Percentiles rank a stretch among this genome's conserved stretches.
Conservation (phyloP, 116 monocot genomes). For the Papilionanthe hybrid region DNA sequence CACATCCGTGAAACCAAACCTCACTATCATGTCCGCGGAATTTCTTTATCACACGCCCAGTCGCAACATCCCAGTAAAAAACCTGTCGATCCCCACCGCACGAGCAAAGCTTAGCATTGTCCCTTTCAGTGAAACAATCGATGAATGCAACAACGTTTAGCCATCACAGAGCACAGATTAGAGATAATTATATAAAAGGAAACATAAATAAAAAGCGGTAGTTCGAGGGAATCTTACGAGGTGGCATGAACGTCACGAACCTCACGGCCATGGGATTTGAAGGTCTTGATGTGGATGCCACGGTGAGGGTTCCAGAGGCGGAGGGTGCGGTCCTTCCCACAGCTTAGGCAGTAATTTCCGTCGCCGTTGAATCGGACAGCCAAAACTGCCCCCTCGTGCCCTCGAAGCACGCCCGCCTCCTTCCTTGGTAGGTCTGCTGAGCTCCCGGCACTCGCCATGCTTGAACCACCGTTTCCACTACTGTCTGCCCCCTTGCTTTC, state of each 20-base stretch:
- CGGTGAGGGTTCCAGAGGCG: conserved; percentile 97
- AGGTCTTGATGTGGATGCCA: conserved; percentile 92
- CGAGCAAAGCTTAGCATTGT: conserved; percentile 83
- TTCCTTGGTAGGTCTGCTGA: conserved; percentile 43
- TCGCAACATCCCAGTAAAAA: conserved; percentile 90
- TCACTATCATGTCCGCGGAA: conserved; percentile 96
- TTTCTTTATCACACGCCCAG: conserved; percentile 78
- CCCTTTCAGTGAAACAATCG: conserved; percentile 32
- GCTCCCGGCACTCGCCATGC: background rate
- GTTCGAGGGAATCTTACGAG: conserved; percentile 23
- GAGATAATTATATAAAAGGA: background rate
- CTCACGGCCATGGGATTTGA: conserved; percentile 89
- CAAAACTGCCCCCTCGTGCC: conserved; percentile 88
- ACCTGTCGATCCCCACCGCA: conserved; percentile 90
- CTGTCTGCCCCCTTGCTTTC: background rate
- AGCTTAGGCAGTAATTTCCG: conserved; percentile 97
- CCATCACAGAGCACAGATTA: background rate
- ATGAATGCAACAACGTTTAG: background rate
- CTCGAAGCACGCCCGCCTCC: conserved; percentile 56
- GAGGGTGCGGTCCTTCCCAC: conserved; percentile 94
- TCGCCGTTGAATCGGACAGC: conserved; percentile 87
- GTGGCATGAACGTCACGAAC: conserved; percentile 91
- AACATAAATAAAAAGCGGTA: background rate
- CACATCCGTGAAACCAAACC: conserved; percentile 22
- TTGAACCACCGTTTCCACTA: background rate